Evolutionary conservation across 2,329 filamentous ascomycete species (phyloP).

Genomic region (Talaromyces sp.): DNA sequence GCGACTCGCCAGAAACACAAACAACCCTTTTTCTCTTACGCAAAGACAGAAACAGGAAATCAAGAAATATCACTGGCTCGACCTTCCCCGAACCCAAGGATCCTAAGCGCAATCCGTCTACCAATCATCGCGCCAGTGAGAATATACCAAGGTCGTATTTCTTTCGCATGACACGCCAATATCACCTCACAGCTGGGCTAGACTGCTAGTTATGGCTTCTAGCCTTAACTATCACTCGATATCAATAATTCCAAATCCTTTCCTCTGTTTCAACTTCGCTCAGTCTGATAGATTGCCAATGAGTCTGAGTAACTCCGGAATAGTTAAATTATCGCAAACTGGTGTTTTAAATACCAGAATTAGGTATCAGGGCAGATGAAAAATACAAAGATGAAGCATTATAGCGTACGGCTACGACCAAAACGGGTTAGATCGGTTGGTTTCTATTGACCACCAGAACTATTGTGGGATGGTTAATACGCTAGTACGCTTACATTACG

Average conservation of each 20-base stretch:
- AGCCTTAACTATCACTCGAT: too few relatives aligned
- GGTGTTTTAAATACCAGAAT: background rate
- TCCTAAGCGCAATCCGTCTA: background rate
- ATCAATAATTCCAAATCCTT: too few relatives aligned
- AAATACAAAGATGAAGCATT: background rate
- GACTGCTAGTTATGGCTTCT: too few relatives aligned
- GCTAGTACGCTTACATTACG: background rate
- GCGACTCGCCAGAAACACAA: too few relatives aligned
- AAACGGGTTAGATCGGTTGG: background rate
- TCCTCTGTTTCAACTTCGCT: too few relatives aligned
- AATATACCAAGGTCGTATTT: background rate
- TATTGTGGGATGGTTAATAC: background rate
- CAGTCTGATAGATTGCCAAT: too few relatives aligned
- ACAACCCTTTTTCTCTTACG: background rate
- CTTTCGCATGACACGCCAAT: background rate
- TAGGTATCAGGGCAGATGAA: too few relatives aligned
- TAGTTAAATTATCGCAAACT: too few relatives aligned
- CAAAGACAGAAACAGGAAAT: too few relatives aligned
- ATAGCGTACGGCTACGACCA: background rate
- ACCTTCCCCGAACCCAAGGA: background rate
- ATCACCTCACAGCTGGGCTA: too few relatives aligned
- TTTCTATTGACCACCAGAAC: background rate
- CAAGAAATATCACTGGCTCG: background rate
- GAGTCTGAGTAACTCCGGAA: too few relatives aligned
- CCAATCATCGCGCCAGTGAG: background rate